Percentiles rank a stretch among this genome's conserved stretches.
Conservation (phyloP, 306 rosid genomes). For the Datisca glomerata region DNA sequence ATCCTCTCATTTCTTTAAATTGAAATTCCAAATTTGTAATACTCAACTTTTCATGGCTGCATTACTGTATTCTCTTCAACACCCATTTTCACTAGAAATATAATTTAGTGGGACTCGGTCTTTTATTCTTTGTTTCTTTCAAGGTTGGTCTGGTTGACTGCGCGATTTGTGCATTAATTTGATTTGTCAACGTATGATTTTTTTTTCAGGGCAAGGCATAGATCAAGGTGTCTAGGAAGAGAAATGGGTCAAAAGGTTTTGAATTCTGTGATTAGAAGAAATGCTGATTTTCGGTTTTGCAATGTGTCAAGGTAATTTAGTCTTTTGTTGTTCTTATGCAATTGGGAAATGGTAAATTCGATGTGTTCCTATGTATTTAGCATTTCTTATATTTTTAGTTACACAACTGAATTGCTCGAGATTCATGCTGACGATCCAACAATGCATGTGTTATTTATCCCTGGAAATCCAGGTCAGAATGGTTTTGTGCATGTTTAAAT, state of each 20-base stretch:
- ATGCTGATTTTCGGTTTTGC: constrained; percentile 54
- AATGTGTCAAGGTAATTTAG: constrained; percentile 43
- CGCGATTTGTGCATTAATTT: too few species aligned
- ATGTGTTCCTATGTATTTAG: neutral
- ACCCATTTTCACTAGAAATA: too few species aligned
- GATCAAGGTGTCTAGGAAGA: constrained; percentile 16
- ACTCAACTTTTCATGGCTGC: too few species aligned
- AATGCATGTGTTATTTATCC: constrained; percentile 59
- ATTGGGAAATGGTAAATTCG: neutral
- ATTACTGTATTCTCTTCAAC: too few species aligned
- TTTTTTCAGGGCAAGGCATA: constrained; percentile 20
- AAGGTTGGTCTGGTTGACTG: neutral
- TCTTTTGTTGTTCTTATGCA: neutral
- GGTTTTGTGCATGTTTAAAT: constrained; percentile 1
- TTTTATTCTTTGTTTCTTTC: neutral
- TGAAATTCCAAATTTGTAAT: neutral
- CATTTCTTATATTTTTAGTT: constrained; percentile 21
- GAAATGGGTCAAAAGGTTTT: constrained; percentile 32
- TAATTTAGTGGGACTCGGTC: too few species aligned
- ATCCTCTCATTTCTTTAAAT: neutral
- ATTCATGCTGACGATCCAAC: constrained; percentile 60
- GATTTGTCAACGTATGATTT: too few species aligned
- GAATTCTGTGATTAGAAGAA: constrained; percentile 22
- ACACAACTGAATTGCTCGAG: constrained; percentile 62
- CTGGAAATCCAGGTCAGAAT: constrained; percentile 82